Evolutionary conservation across 2,329 filamentous ascomycete species (phyloP).

Genomic region (Diplocarpon rosae): DNA sequence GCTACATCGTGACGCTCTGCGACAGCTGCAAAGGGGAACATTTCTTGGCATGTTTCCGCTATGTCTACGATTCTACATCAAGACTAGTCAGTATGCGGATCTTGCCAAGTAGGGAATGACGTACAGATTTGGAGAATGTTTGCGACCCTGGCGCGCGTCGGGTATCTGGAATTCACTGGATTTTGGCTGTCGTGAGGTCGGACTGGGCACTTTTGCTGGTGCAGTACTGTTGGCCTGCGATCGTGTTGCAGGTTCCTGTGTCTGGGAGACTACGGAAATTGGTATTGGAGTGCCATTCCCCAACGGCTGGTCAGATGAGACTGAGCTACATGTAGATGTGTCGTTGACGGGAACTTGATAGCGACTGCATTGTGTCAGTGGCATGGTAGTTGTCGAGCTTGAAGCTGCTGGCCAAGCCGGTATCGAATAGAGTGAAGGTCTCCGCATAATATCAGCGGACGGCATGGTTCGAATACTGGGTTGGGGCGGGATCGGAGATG

Average conservation of each 20-base stretch:
- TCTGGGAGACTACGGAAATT: background rate
- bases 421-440: constrained; percentile 22
- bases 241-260: background rate
- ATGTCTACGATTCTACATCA: constrained; percentile 36
- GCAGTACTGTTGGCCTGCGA: background rate
- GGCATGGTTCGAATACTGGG: background rate
- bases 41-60: constrained; percentile 36
- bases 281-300: background rate
- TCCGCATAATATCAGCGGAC: constrained; percentile 17
- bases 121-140: constrained; percentile 22
- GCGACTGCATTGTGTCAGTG: background rate
- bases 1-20: constrained; percentile 34
- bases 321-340: background rate
- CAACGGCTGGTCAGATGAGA: background rate
- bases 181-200: background rate
- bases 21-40: constrained; percentile 36
- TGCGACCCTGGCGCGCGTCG: constrained; percentile 1
- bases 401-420: constrained; percentile 14
- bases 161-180: constrained; percentile 6
- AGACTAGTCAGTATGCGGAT: constrained; percentile 19
- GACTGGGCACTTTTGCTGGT: background rate
- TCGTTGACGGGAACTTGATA: background rate
- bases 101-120: background rate
- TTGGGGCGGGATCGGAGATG: background rate
- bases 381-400: background rate